These are phyloP conservation scores for Daldinia childiae DNA, from an alignment of 495 filamentous ascomycete species.

Conservation along the genomic window DNA sequence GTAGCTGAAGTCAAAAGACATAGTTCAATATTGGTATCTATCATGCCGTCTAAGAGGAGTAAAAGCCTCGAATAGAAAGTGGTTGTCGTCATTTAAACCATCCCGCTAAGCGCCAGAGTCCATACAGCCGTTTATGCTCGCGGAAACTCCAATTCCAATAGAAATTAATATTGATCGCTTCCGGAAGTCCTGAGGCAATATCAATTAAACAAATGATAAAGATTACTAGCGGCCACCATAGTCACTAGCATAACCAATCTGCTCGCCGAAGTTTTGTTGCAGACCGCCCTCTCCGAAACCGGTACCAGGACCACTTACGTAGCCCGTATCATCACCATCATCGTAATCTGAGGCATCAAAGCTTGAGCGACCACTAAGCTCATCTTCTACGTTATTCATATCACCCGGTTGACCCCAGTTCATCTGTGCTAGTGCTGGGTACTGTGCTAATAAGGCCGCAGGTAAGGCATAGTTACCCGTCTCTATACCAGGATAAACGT, in stretches of 20 bases:
- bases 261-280: constrained; percentile 59
- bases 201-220: not conserved
- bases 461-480: constrained; percentile 75
- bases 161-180: constrained; percentile 8
- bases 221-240: constrained; percentile 54
- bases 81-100: constrained; percentile 27
- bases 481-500: constrained; percentile 60
- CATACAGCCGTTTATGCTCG: constrained; percentile 19
- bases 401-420: constrained; percentile 72
- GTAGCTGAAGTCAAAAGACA: not conserved
- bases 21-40: constrained; percentile 49
- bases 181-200: constrained; percentile 1
- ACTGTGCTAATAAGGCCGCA: constrained; percentile 87
- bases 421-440: constrained; percentile 85
- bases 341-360: constrained; percentile 87
- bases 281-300: constrained; percentile 60
- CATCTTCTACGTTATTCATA: constrained; percentile 72
- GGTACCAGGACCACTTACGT: constrained; percentile 63
- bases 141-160: constrained; percentile 11
- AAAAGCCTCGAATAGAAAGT: constrained; percentile 22
- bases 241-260: constrained; percentile 63
- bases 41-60: constrained; percentile 43
- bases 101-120: constrained; percentile 24
- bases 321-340: constrained; percentile 67
- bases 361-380: constrained; percentile 82